Percentiles rank a stretch among this genome's conserved stretches.
Conservation (phyloP, 805 yeast genomes). For the Komagataella kurtzmanii region DNA sequence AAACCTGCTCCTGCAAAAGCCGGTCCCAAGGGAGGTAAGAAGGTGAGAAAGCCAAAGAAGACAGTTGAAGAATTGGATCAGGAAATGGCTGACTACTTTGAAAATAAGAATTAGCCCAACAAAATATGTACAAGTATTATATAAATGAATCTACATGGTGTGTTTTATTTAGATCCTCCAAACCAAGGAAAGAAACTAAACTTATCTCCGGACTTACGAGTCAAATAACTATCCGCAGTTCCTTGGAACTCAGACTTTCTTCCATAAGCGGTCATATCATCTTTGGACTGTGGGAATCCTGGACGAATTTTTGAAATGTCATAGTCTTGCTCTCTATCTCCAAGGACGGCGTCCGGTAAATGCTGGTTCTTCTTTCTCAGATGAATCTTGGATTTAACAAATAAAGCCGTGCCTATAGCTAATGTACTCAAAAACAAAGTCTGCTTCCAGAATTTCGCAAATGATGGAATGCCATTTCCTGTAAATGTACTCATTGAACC, state of each 20-base stretch:
- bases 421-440: constrained; percentile 12
- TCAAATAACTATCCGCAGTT: constrained; percentile 46
- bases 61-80: constrained; percentile 90
- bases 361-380: constrained; percentile 19
- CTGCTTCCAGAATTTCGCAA: constrained; percentile 14
- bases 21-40: constrained; percentile 30
- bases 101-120: constrained; percentile 21
- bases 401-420: constrained; percentile 19
- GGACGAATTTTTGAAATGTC: constrained; percentile 31
- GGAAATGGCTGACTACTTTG: constrained; percentile 95
- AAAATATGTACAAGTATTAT: constrained; percentile 1
- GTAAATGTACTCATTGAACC: neutral
- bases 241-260: constrained; percentile 61
- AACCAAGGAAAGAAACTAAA: constrained; percentile 10
- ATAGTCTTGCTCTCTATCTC: constrained; percentile 4
- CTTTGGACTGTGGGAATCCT: constrained; percentile 22
- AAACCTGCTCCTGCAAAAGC: constrained; percentile 14
- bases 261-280: constrained; percentile 15
- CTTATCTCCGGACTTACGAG: constrained; percentile 22
- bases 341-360: constrained; percentile 19
- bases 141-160: neutral
- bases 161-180: neutral
- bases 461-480: neutral
- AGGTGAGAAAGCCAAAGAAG: constrained; percentile 38
- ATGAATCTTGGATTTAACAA: constrained; percentile 20